A percentile compares a stretch with the other conserved stretches of the same genome.
These are phyloP conservation scores for Diutina sp. DNA, from an alignment of 1,139 yeast genomes.

Conservation along the genomic window DNA sequence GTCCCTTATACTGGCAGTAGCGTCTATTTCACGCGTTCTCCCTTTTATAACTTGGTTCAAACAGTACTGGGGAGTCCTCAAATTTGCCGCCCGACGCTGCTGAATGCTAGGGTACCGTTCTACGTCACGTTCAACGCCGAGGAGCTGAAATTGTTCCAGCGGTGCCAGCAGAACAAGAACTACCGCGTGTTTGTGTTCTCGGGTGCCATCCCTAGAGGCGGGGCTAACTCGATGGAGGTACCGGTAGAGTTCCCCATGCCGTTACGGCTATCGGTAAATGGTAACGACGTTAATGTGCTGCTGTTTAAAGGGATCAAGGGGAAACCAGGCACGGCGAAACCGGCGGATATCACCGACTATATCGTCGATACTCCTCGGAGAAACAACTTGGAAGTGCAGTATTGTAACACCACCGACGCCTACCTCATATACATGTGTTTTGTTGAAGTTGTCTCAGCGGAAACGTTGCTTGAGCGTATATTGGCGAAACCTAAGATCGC, in stretches of 20 bases:
- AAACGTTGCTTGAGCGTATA: conserved; percentile 15
- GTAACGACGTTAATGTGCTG: conserved; percentile 7
- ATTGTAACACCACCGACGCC: conserved; percentile 36
- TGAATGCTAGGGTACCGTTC: conserved; percentile 26
- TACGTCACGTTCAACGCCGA: conserved; percentile 25
- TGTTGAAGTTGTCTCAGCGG: conserved; percentile 34
- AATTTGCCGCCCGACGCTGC: conserved; percentile 15
- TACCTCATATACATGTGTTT: conserved; percentile 38
- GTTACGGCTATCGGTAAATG: conserved; percentile 42
- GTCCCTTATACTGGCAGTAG: conserved; percentile 4
- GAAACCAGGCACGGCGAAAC: conserved; percentile 50
- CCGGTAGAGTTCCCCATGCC: conserved; percentile 45
- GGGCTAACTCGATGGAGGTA: conserved; percentile 18
- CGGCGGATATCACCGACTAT: conserved; percentile 37
- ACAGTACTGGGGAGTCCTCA: conserved; percentile 35
- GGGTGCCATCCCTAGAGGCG: conserved; percentile 18
- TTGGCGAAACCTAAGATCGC: conserved; percentile 31
- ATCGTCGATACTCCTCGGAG: conserved; percentile 13
- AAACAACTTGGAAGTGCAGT: conserved; percentile 36
- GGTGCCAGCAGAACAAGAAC: conserved; percentile 5
- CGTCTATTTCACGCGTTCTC: conserved; percentile 6
- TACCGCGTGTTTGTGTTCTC: conserved; percentile 32
- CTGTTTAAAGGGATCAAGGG: conserved; percentile 38
- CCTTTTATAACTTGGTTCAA: conserved; percentile 32
- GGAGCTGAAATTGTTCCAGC: conserved; percentile 18